These are phyloP conservation scores for Ajuga chamaepitys DNA, from an alignment of 257 asterid species.

Conservation along the genomic window DNA sequence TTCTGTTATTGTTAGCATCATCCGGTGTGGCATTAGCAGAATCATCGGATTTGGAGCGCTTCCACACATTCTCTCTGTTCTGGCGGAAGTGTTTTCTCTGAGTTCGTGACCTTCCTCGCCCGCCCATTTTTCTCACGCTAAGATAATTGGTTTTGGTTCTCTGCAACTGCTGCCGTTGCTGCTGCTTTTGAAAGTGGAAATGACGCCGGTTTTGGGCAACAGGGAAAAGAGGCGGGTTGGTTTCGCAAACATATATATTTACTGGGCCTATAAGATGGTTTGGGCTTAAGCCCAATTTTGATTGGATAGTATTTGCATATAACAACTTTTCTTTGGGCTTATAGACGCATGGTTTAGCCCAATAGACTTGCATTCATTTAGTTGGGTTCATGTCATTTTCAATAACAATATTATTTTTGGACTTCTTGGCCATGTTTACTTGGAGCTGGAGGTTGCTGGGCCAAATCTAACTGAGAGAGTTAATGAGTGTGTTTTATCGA, in stretches of 20 bases:
- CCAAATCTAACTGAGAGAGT: too few relatives aligned
- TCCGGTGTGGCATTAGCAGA: slow-evolving; percentile 27
- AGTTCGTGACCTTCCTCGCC: slow-evolving; percentile 86
- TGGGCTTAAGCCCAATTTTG: background rate
- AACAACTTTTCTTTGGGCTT: too few relatives aligned
- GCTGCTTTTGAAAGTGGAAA: slow-evolving; percentile 13
- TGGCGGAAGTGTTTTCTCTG: slow-evolving; percentile 86
- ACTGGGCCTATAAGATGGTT: background rate
- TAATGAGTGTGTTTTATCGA: too few relatives aligned
- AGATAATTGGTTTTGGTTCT: background rate
- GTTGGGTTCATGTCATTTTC: too few relatives aligned
- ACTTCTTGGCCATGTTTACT: too few relatives aligned
- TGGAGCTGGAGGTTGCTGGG: too few relatives aligned
- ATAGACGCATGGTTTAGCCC: too few relatives aligned
- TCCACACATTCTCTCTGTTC: slow-evolving; percentile 84
- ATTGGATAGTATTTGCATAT: too few relatives aligned
- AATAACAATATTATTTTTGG: too few relatives aligned
- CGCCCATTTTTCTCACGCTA: slow-evolving; percentile 45
- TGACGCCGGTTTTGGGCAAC: background rate
- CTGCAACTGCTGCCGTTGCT: slow-evolving; percentile 6
- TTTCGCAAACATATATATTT: background rate
- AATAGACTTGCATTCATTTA: too few relatives aligned
- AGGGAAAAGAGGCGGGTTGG: slow-evolving; percentile 16
- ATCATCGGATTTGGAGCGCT: slow-evolving; percentile 55
- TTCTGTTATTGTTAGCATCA: slow-evolving; percentile 14